Evolutionary conservation across 139 green algal genomes (phyloP).

Genomic region (Axilococcus clingmanii): DNA sequence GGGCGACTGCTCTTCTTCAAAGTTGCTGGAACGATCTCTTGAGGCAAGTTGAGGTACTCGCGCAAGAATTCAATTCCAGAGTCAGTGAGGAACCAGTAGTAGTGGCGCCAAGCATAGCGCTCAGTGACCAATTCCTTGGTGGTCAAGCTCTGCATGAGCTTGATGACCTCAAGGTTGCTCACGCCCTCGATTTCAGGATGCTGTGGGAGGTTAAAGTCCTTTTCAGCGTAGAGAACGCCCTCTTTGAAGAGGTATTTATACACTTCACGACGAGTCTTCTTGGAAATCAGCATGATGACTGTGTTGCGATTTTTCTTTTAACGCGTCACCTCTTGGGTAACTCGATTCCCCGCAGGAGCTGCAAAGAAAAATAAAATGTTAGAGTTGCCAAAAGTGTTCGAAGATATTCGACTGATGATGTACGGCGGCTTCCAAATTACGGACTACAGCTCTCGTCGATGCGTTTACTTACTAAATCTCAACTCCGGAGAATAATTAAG

Average conservation of each 20-base stretch:
- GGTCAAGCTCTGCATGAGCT: slow-evolving; percentile 86
- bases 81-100: slow-evolving; percentile 99
- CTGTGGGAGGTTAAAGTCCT: slow-evolving; percentile 95
- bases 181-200: slow-evolving; percentile 85
- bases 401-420: no score
- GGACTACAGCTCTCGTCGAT: neutral
- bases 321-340: slow-evolving; percentile 77
- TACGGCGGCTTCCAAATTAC: no score
- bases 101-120: slow-evolving; percentile 96
- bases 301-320: slow-evolving; percentile 9
- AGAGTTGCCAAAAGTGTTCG: no score
- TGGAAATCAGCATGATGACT: slow-evolving; percentile 92
- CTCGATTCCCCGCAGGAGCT: slow-evolving; percentile 92
- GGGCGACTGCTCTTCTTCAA: slow-evolving; percentile 90
- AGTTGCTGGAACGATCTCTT: slow-evolving; percentile 87
- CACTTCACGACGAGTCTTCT: slow-evolving; percentile 95
- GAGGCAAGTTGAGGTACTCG: slow-evolving; percentile 94
- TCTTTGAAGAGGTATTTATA: slow-evolving; percentile 99
- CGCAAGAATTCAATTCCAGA: slow-evolving; percentile 96
- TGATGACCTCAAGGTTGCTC: slow-evolving; percentile 78
- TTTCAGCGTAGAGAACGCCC: slow-evolving; percentile 96
- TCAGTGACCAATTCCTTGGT: slow-evolving; percentile 92
- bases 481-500: no score
- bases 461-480: neutral
- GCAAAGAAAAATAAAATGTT: no score